These are phyloP conservation scores for Trametes cingulata DNA, from an alignment of 768 basidiomycete genomes.

Conservation along the genomic window DNA sequence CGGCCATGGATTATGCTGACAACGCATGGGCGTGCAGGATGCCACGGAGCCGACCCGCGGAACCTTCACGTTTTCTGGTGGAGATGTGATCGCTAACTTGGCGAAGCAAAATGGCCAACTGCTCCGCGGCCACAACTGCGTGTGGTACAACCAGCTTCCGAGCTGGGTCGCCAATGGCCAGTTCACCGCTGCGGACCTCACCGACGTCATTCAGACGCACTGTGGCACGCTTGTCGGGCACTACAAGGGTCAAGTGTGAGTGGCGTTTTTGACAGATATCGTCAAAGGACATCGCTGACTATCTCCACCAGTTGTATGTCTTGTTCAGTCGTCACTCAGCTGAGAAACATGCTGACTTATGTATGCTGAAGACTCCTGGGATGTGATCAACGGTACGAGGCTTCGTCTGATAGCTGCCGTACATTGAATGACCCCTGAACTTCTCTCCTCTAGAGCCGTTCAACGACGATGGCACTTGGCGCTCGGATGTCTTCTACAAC, in stretches of 20 bases:
- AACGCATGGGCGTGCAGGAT: slow-evolving; percentile 37
- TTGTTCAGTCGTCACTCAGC: background rate
- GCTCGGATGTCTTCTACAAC: slow-evolving; percentile 53
- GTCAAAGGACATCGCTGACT: background rate
- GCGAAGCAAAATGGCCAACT: slow-evolving; percentile 50
- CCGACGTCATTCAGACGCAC: slow-evolving; percentile 49
- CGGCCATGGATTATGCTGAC: too few species aligned
- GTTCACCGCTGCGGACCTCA: slow-evolving; percentile 44
- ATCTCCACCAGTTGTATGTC: slow-evolving; percentile 21
- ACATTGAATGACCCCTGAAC: too few species aligned
- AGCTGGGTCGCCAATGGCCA: slow-evolving; percentile 47
- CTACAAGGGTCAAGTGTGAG: slow-evolving; percentile 54
- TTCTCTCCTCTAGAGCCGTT: slow-evolving; percentile 40
- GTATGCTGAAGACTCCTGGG: slow-evolving; percentile 43
- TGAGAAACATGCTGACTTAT: background rate
- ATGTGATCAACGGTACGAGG: slow-evolving; percentile 49
- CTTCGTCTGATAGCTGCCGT: background rate
- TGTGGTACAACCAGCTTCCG: slow-evolving; percentile 55
- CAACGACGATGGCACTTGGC: slow-evolving; percentile 61
- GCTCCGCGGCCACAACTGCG: slow-evolving; percentile 46
- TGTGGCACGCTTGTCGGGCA: slow-evolving; percentile 51
- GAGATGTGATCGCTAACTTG: slow-evolving; percentile 46
- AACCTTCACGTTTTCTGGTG: slow-evolving; percentile 46
- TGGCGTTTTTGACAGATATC: background rate
- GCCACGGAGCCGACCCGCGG: slow-evolving; percentile 53